phyloP scores from a whole-genome alignment of 2,329 filamentous ascomycete species.

The Podosphaera xanthii region DNA sequence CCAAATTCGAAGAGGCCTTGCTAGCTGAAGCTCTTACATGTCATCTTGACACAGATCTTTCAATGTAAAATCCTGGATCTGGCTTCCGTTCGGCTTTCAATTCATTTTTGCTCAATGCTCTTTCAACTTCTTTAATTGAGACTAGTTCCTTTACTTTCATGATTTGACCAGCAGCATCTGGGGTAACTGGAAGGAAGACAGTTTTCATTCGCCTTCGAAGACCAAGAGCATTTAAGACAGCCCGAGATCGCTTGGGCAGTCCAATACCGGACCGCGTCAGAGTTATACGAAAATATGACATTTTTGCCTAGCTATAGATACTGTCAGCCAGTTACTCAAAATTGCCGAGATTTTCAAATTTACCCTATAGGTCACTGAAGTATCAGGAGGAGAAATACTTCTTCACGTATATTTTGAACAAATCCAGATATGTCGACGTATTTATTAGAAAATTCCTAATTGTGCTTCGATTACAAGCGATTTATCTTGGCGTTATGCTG shows the following conservation, averaged over 20 bases:
- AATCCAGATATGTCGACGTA: too few relatives aligned
- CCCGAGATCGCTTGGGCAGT: constrained; percentile 37
- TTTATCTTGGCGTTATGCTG: too few relatives aligned
- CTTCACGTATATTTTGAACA: too few relatives aligned
- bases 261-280: constrained; percentile 51
- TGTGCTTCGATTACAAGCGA: too few relatives aligned
- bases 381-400: too few relatives aligned
- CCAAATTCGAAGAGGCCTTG: too few relatives aligned
- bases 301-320: constrained; percentile 10
- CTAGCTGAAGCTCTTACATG: too few relatives aligned
- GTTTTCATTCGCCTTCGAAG: constrained; percentile 49
- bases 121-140: constrained; percentile 42
- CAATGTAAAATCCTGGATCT: constrained; percentile 45
- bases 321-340: too few relatives aligned
- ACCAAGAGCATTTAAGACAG: constrained; percentile 46
- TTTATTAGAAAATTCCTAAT: too few relatives aligned
- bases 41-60: constrained; percentile 19
- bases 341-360: too few relatives aligned
- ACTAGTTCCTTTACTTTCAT: constrained; percentile 57
- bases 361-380: too few relatives aligned
- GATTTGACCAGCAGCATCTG: constrained; percentile 46
- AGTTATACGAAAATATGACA: constrained; percentile 50
- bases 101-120: constrained; percentile 32
- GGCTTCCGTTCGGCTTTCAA: constrained; percentile 38
- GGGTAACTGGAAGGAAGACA: constrained; percentile 48